Base-by-base conservation (phyloP, 2,329 filamentous ascomycete genomes). In the Colletotrichum graminicola region DNA sequence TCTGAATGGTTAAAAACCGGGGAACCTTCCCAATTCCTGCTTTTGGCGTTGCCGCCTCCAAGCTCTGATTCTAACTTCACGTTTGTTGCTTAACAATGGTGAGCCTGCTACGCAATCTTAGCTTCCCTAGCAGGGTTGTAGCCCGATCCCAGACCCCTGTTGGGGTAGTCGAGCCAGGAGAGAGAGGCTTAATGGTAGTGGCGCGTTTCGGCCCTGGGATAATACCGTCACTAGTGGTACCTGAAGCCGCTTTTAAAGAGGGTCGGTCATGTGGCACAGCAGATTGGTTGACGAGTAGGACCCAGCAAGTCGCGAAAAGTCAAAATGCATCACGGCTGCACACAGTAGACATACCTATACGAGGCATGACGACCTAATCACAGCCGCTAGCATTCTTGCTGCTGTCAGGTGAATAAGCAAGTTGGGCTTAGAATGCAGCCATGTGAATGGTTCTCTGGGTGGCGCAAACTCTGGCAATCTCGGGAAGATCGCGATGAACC, bases 401-500 rank as follows among this genome's bases (percentile, higher is more conserved):
- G 5, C 26, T 23, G 21, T 6, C 34, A 34, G 34, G 12, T n/a
- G 34, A 56, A 56, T 56, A 56, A 56, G 34, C 11, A 56, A 23
- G 12, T 26, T 16, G 26, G 26, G 54, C 54, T 39, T 41, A 26
- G 34, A 23, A 7, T n/a, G 11, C 14, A 18, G n/a, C n/a, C 4
- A 16, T n/a, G 6, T 36, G 11, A 4, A 26, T 7, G 23, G 32
- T 26, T 18, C 7, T 5, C 52, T 1, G 5, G 34, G 32, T 7
- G 29, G 14, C 21, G 18, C 36, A 18, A 5, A 14, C 4, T 10
- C 36, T 18, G 55, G 12, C 36, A 21, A 43, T 23, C 14, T 16
- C 34, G 36, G 39, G 56, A 59, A 32, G 56, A 59, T 59, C 56
- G 21, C 36, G 23, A 60, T 60, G 39, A 43, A 45, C 39, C 56